Evolutionary conservation across 345 rosid genomes (phyloP).

Genomic region (Acer yangbiense): DNA sequence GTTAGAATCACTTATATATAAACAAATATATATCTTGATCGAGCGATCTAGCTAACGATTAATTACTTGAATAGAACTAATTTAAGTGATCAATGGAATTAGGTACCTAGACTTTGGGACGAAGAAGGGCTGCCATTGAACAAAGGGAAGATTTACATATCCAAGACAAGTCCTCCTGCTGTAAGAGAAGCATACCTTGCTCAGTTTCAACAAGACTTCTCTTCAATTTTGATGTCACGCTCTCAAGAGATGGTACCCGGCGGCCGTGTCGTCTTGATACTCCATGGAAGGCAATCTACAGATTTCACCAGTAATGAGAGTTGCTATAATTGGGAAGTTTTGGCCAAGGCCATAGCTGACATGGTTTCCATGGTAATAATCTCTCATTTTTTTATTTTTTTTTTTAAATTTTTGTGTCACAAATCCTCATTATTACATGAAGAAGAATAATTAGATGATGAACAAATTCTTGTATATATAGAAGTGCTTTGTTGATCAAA

Average conservation of each 20-base stretch:
- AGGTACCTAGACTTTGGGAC: conserved; percentile 23
- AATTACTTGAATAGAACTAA: neutral
- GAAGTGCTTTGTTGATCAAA: too few species aligned
- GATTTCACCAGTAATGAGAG: conserved; percentile 5
- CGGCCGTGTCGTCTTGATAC: conserved; percentile 22
- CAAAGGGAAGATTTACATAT: conserved; percentile 30
- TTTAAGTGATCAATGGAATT: too few species aligned
- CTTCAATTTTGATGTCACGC: conserved; percentile 23
- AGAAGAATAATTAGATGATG: too few species aligned
- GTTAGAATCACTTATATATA: too few species aligned
- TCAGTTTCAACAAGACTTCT: conserved; percentile 30
- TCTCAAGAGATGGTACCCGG: conserved; percentile 22
- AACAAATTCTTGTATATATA: too few species aligned
- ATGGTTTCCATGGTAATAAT: conserved; percentile 23
- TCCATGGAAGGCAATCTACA: conserved; percentile 12
- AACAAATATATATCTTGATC: too few species aligned
- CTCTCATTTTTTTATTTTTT: too few species aligned
- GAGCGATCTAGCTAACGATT: too few species aligned
- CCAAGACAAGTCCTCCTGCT: conserved; percentile 19
- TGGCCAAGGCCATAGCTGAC: conserved; percentile 16
- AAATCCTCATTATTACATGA: too few species aligned
- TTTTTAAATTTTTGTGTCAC: too few species aligned
- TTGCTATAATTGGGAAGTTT: conserved; percentile 10
- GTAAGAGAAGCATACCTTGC: conserved; percentile 30
- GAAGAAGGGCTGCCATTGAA: conserved; percentile 23